phyloP scores from a whole-genome alignment of 768 basidiomycete species.

The Phlebiopsis gigantea region DNA sequence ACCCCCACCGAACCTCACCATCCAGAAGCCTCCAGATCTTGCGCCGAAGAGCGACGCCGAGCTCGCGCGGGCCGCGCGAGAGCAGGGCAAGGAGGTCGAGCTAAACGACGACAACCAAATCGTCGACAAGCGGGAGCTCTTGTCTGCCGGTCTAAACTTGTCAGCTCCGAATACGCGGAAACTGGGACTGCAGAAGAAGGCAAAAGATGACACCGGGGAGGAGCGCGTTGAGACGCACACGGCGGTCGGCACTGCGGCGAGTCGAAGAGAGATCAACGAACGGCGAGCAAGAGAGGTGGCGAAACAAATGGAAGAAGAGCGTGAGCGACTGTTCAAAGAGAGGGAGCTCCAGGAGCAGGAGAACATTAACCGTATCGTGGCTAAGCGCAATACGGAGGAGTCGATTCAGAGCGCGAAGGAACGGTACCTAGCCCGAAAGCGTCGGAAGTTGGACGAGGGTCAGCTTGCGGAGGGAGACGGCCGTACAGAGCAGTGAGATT shows the following conservation, averaged over 20 bases:
- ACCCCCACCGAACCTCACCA: slow-evolving; percentile 62
- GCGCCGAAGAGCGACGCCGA: slow-evolving; percentile 65
- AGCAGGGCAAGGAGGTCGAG: slow-evolving; percentile 81
- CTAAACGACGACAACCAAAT: slow-evolving; percentile 97
- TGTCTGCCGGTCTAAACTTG: slow-evolving; percentile 90
- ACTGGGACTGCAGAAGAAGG: slow-evolving; percentile 41
- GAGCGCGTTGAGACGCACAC: slow-evolving; percentile 48
- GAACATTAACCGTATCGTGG: slow-evolving; percentile 58
- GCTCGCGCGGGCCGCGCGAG: slow-evolving; percentile 62
- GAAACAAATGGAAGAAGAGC: slow-evolving; percentile 74
- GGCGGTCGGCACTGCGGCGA: slow-evolving; percentile 83
- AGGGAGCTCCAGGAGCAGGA: slow-evolving; percentile 57
- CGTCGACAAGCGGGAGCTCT: slow-evolving; percentile 89
- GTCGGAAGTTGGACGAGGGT: slow-evolving; percentile 56
- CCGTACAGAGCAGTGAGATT: background rate
- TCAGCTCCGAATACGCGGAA: slow-evolving; percentile 75
- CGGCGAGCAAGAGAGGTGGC: slow-evolving; percentile 75
- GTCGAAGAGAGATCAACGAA: slow-evolving; percentile 75
- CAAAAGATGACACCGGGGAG: slow-evolving; percentile 20
- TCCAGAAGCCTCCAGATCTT: slow-evolving; percentile 66
- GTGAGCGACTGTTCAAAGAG: slow-evolving; percentile 50
- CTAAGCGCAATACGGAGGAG: slow-evolving; percentile 71
- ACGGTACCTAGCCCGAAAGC: slow-evolving; percentile 76
- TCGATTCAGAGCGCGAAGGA: slow-evolving; percentile 70
- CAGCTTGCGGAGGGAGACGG: slow-evolving; percentile 8